Base-by-base conservation (phyloP, 768 basidiomycete species). In the Leccinum pellstonianum region DNA sequence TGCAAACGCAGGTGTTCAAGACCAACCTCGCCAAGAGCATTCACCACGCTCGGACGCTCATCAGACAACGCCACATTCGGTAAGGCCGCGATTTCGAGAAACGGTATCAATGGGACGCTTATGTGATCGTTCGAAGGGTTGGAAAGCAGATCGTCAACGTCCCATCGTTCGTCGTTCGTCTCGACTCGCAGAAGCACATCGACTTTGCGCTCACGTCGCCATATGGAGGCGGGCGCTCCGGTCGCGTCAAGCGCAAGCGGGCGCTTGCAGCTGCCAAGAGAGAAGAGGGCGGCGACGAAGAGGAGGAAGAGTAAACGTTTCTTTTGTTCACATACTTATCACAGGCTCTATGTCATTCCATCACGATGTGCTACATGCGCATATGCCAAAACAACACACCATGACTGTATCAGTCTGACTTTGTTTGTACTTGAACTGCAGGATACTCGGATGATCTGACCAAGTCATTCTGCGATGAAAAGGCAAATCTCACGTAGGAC, bases 1-100 rank as follows among this genome's bases (percentile, higher is more conserved):
- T 99, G 74, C 97, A 99, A 81, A 99, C 97, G 43, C 97, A 98
- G 82, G 97, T 99, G 70, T 99, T 98, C 91, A 98, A 98, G 86
- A 87, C 84, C 67, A 95, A 95, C 66, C 84, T 99, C 65, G 97
- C 97, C 60, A 98, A 98, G 87, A 88, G 85, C 71, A 97, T 99
- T 69, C 97, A 99, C 79, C 97, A 98, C 76, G 97, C 97, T 49
- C 90, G 97, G 79, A 93, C 95, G 66, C 84, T 99, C 73, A 99
- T 99, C 81, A 84, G 94, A 73, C 97, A 98, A 78, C 82, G 96
- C 72, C 96, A 99, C 83, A 98, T 99, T 76, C 95, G 95, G 91
- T 94, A 65, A 65, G 88, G n/a, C 10, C n/a, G 79, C 4, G 19
- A 29, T 41, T 11, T 21, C n/a, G 5, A 12, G 15, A 49, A 5